phyloP scores from a whole-genome alignment of 192 early-diverging fungal species.

The Backusella australiensis region DNA sequence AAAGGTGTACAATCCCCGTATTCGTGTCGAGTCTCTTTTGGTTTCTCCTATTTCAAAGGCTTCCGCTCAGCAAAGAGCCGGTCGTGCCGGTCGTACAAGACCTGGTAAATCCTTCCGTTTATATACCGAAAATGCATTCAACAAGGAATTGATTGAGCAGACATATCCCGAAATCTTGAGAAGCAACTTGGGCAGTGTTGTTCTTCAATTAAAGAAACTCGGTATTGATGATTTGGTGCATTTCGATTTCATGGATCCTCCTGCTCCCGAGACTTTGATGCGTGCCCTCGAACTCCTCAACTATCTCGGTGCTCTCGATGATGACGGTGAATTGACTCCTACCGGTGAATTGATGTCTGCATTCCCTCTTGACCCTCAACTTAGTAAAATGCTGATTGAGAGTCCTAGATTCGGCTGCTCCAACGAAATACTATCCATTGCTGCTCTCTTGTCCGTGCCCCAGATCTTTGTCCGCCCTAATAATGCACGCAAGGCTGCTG shows the following conservation, averaged over 20 bases:
- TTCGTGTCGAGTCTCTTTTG: constrained; percentile 92
- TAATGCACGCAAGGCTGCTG: constrained; percentile 84
- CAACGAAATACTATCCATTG: constrained; percentile 92
- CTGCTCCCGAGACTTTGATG: constrained; percentile 98
- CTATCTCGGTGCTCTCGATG: constrained; percentile 91
- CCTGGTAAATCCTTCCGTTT: constrained; percentile 97
- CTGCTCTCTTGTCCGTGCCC: constrained; percentile 91
- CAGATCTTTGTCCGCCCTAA: constrained; percentile 90
- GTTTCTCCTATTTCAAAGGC: constrained; percentile 95
- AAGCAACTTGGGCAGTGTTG: constrained; percentile 94
- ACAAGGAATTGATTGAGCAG: constrained; percentile 91
- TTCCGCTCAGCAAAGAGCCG: constrained; percentile 94
- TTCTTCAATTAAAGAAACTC: constrained; percentile 96
- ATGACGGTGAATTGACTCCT: constrained; percentile 90
- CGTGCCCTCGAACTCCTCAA: constrained; percentile 94
- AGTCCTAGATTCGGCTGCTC: constrained; percentile 85
- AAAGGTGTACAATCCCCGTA: constrained; percentile 98
- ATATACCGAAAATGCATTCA: constrained; percentile 96
- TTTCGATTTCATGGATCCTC: constrained; percentile 99
- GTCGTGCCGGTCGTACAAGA: constrained; percentile 97
- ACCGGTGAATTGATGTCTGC: constrained; percentile 87
- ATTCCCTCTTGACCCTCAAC: constrained; percentile 97
- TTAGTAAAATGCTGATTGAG: constrained; percentile 89
- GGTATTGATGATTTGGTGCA: constrained; percentile 97
- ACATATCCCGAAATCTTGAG: constrained; percentile 98